phyloP scores from a whole-genome alignment of 805 yeast genomes.

The Saturnispora ahearnii region DNA sequence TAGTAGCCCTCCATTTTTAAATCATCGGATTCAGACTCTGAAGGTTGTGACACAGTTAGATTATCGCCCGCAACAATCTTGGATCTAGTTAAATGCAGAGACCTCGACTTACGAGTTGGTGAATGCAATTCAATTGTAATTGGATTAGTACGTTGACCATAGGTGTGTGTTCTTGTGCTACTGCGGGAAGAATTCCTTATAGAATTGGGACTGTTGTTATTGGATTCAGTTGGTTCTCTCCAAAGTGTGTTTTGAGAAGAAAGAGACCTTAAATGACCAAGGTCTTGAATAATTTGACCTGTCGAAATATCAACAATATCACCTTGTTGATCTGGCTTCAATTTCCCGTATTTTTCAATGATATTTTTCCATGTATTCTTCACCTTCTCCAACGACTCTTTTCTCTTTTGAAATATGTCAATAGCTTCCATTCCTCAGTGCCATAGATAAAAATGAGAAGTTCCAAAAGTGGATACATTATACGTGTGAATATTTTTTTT shows the following conservation, averaged over 20 bases:
- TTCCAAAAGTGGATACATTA: not conserved
- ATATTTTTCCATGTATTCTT: constrained; percentile 40
- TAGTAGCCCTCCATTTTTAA: constrained; percentile 2
- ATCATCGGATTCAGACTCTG: constrained; percentile 4
- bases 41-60: not conserved
- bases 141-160: not conserved
- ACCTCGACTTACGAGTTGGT: not conserved
- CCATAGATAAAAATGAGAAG: not conserved
- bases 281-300: constrained; percentile 54
- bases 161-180: not conserved
- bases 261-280: constrained; percentile 58
- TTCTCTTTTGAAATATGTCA: constrained; percentile 1
- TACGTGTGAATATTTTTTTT: too few relatives aligned
- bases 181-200: not conserved
- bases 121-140: not conserved
- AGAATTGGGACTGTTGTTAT: not conserved
- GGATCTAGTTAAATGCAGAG: not conserved
- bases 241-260: constrained; percentile 27
- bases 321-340: constrained; percentile 44
- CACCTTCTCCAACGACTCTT: constrained; percentile 16
- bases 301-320: constrained; percentile 58
- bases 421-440: not conserved
- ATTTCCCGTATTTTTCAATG: constrained; percentile 40
- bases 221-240: constrained; percentile 14
- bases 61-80: constrained; percentile 3